These are phyloP conservation scores for Chenopodium album DNA, from an alignment of 148 eudicot species.

Conservation along the genomic window DNA sequence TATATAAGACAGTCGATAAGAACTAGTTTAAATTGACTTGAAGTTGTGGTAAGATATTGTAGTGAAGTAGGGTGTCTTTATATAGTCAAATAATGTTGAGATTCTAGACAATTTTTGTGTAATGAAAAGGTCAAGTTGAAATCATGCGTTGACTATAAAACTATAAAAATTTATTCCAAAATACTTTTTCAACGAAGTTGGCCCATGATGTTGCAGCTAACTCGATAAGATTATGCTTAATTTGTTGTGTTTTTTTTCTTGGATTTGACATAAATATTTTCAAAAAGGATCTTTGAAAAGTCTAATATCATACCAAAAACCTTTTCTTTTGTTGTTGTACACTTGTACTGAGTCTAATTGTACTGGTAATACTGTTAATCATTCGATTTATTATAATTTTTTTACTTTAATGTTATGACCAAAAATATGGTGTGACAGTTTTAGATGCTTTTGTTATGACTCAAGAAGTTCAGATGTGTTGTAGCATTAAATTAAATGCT, in stretches of 20 bases:
- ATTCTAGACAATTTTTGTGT: neutral
- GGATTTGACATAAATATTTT: constrained; percentile 15
- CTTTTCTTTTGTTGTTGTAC: neutral
- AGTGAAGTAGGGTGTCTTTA: constrained; percentile 9
- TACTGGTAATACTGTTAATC: neutral
- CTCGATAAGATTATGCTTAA: neutral
- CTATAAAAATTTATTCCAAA: constrained; percentile 3
- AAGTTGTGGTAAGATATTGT: neutral
- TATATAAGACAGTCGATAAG: neutral
- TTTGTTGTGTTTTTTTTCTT: neutral
- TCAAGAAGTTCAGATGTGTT: constrained; percentile 16
- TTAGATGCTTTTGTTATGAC: constrained; percentile 4
- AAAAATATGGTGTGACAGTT: neutral
- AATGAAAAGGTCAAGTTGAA: constrained; percentile 20
- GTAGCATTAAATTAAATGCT: neutral
- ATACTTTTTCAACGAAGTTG: constrained; percentile 17
- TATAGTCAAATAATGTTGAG: constrained; percentile 17
- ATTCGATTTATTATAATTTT: neutral
- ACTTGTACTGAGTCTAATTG: neutral
- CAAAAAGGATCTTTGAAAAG: constrained; percentile 22
- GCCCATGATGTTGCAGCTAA: constrained; percentile 19
- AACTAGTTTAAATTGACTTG: neutral
- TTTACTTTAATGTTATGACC: neutral
- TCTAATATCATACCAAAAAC: neutral
- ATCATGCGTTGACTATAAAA: constrained; percentile 21